Evolutionary conservation across 2,329 filamentous ascomycete genomes (phyloP).

Genomic region (Penicillium decumbens): DNA sequence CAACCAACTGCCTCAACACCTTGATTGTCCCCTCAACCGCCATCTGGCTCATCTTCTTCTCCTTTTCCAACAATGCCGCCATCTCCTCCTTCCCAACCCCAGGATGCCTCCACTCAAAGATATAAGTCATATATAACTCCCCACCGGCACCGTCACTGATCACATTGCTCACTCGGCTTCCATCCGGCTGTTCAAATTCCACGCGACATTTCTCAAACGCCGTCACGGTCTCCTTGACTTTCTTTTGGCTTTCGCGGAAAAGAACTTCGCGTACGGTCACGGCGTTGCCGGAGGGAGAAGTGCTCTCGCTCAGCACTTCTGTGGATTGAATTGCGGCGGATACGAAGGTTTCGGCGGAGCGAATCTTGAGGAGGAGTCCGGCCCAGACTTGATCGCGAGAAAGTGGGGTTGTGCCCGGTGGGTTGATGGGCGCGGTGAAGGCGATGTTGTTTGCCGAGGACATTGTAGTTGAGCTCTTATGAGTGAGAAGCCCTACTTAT

Average conservation of each 20-base stretch:
- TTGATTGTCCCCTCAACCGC: slow-evolving; percentile 23
- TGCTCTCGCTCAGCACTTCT: slow-evolving; percentile 24
- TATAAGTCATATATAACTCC: slow-evolving; percentile 40
- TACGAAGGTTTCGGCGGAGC: slow-evolving; percentile 31
- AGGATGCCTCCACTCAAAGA: slow-evolving; percentile 40
- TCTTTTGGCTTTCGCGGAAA: slow-evolving; percentile 25
- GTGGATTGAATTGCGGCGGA: slow-evolving; percentile 27
- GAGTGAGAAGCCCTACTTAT: not conserved
- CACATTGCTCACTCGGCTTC: slow-evolving; percentile 25
- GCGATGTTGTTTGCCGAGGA: slow-evolving; percentile 33
- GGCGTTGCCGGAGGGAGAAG: slow-evolving; percentile 19
- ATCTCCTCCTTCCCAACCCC: slow-evolving; percentile 19
- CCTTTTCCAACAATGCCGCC: slow-evolving; percentile 12
- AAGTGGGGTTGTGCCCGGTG: slow-evolving; percentile 28
- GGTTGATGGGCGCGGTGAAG: slow-evolving; percentile 39
- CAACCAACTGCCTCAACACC: slow-evolving; percentile 15
- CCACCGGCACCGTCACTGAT: slow-evolving; percentile 31
- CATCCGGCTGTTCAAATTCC: slow-evolving; percentile 28
- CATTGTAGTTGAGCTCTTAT: slow-evolving; percentile 3
- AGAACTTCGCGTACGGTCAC: slow-evolving; percentile 29
- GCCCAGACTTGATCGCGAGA: slow-evolving; percentile 36
- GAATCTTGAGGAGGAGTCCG: slow-evolving; percentile 29
- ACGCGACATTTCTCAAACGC: slow-evolving; percentile 24
- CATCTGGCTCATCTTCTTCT: slow-evolving; percentile 18
- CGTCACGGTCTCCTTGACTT: slow-evolving; percentile 26